Conservation (phyloP, 768 basidiomycete genomes). For the Podaxis carcinomalis region DNA sequence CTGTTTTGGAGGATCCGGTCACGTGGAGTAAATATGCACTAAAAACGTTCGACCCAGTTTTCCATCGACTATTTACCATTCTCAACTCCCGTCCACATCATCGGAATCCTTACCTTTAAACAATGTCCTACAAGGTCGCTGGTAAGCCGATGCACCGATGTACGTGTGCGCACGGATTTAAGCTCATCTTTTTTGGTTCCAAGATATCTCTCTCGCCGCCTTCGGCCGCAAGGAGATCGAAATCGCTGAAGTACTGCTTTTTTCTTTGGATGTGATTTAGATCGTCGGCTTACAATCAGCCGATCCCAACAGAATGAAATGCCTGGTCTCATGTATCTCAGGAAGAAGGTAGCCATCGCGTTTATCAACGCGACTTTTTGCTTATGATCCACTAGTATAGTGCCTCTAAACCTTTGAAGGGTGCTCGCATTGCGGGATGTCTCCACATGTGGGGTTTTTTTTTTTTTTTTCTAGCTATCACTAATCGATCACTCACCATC, state of each 20-base stretch:
- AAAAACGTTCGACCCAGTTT: slow-evolving; percentile 34
- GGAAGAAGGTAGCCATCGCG: slow-evolving; percentile 60
- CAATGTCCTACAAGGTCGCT: slow-evolving; percentile 90
- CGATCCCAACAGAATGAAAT: slow-evolving; percentile 67
- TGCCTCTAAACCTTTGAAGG: slow-evolving; percentile 79
- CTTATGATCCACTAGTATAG: slow-evolving; percentile 55
- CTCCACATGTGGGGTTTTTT: slow-evolving; percentile 77
- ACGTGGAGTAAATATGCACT: slow-evolving; percentile 26
- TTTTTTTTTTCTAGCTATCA: neutral
- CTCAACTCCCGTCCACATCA: slow-evolving; percentile 21
- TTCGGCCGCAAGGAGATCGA: slow-evolving; percentile 99
- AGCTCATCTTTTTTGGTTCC: slow-evolving; percentile 12
- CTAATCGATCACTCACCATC: neutral
- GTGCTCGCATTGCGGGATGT: slow-evolving; percentile 95
- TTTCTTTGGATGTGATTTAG: slow-evolving; percentile 1
- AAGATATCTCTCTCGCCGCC: slow-evolving; percentile 94
- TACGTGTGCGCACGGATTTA: neutral
- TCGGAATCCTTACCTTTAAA: slow-evolving; percentile 22
- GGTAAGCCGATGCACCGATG: slow-evolving; percentile 37
- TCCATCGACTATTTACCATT: slow-evolving; percentile 12
- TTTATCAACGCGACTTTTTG: slow-evolving; percentile 14
- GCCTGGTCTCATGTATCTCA: slow-evolving; percentile 94
- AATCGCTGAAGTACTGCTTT: slow-evolving; percentile 82
- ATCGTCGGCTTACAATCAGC: slow-evolving; percentile 15
- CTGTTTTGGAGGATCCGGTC: slow-evolving; percentile 11